Evolutionary conservation across 2,329 filamentous ascomycete genomes (phyloP), one percentile per base, ranked within the genome.

Genomic region (Claviceps fusiformis): DNA sequence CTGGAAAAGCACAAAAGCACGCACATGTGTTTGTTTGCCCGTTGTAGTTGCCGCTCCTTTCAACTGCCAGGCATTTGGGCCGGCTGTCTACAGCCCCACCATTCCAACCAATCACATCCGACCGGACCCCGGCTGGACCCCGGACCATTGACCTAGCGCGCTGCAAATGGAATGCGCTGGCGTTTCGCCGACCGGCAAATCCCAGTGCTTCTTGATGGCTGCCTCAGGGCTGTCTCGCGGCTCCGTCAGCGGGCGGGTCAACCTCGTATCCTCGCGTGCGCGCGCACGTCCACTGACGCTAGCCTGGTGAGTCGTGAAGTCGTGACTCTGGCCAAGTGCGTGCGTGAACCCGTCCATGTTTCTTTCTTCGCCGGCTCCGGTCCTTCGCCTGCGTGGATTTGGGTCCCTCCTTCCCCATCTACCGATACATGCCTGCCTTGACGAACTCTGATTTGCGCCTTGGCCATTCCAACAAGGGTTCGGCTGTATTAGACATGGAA

Each of bases 111-210:
- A 19, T 19, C 19, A 19, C 19, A 19, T 19, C 19, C 19, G 19
- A 19, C 19, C 19, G 19, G 19, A 19, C 19, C 19, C 19, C 19
- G 19, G 19, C 19, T 19, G 19, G 19, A 19, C 19, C 19, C 19
- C 19, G 19, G 19, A 19, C 19, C 19, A 19, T 19, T 10, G 3
- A 10, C 8, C 35, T 3, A 27, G 43, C 24, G 44, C 9, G 44
- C 24, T 27, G 44, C 44, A 46, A 27, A 27, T 29, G 61, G 61
- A 59, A 58, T 54, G 55, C 50, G 55, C 53, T 50, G 37, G 37
- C 52, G 50, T 57, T 58, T 47, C 24, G 50, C 48, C 50, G 53
- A 50, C 46, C 7, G 37, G 37, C 37, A 41, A 17, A 3, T 45
- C 35, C 39, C 13, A 19, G 19, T 5, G 39, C 5, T n/a, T 3